Base-by-base conservation (phyloP, 768 basidiomycete species). In the Multifurca ochricompacta region DNA sequence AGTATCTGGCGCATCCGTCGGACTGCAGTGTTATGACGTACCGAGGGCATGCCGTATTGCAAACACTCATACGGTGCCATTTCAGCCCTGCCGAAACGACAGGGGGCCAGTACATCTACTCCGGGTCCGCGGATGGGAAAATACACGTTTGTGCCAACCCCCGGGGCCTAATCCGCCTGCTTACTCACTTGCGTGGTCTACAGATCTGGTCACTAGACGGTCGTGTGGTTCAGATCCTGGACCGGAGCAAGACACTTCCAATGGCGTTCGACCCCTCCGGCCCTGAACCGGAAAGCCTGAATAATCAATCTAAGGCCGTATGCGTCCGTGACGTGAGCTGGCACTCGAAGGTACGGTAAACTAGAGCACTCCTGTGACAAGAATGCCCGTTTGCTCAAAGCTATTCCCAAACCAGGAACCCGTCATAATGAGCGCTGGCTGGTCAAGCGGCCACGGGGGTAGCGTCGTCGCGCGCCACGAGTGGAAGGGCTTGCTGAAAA, bases 161-260 rank as follows among this genome's bases (percentile, higher is more conserved):
- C 25, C 35, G 9, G 14, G 18, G 13, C 14, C 18, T 32, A 3
- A 32, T 51, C 53, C 39, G 43, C 7, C 34, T 37, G 34, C 14
- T 25, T 23, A 14, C 31, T 21, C 8, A 43, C 34, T n/a, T n/a
- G n/a, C 0, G n/a, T 55, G 27, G n/a, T 27, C 34, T 21, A 18
- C 50, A 95, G 89, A 89, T 99, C 54, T 99, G 92, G 90, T 90
- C 89, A 1, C 75, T 99, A 50, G 96, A 98, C 66, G 96, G 96
- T 19, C 76, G 78, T 28, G 69, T 92, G 23, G 84, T 91, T 32
- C 83, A 92, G 69, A 77, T 90, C 13, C 71, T 99, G 25, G 91
- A 98, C 67, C 83, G 94, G 35, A 75, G 83, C 35, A 77, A 77
- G 60, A 83, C 84, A 6, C 64, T 83, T 30, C 83, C 90, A 4